Evolutionary conservation across 208 protist species (phyloP), one percentile per base, ranked within the genome.

Genomic region (Acanthamoeba polyphaga): DNA sequence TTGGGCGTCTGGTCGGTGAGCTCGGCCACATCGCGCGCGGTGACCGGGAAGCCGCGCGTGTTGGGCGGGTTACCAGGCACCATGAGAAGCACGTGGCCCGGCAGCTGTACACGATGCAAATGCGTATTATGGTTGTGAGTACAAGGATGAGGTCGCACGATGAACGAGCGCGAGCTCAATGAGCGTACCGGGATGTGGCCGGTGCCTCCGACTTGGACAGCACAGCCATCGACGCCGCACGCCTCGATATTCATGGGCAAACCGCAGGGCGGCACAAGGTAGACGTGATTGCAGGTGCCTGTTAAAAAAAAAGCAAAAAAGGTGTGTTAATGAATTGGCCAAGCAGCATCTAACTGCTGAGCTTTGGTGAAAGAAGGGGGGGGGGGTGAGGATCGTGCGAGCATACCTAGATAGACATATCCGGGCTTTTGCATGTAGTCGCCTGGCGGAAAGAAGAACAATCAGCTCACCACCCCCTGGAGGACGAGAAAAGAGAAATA

Each of bases 151-250:
- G 15, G 32, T 46, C 74, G 1, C 17, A 62, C 12, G 22, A 51
- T 32, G 8, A 29, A 12, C 46, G 46, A 51, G 46, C 7, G 46
- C 0, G 12, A 51, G 6, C 46, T 51, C 46, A 51, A 51, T 51
- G 38, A 8, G 32, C 32, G 27, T 87, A 87, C 78, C 15, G 82
- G 82, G 6, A 62, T 15, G 58, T 89, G 82, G 7, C 24, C 62
- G 27, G n/a, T 19, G 15, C 82, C 82, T 27, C 82, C 82, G 19
- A 89, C 34, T 32, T 89, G 17, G 27, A 24, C 82, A 22, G 27
- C 46, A 43, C 82, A 89, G 82, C 82, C 82, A 27, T 89, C 82
- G 58, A 89, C 82, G 19, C 82, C 82, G 29, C 82, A 89, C 27
- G 22, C 1, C 58, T 89, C 82, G 27, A 89, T 64, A 13, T 27